phyloP scores from a whole-genome alignment of 164 flowering plant genomes.

The Pachysandra terminalis region DNA sequence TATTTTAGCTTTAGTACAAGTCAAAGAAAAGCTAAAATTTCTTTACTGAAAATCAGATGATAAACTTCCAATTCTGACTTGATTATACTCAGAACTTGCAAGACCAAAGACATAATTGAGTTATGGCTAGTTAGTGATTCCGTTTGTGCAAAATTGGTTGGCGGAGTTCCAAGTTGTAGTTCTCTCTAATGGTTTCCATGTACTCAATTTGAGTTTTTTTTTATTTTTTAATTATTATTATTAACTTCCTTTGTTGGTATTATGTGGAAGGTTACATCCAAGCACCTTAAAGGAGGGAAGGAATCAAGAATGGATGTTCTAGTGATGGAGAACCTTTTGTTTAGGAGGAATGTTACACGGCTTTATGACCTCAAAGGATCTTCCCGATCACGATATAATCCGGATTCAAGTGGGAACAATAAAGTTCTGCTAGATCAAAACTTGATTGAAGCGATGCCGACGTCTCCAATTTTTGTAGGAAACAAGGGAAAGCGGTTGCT shows the following conservation, averaged over 20 bases:
- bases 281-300: conserved; percentile 84
- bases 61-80: too few species aligned
- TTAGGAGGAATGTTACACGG: conserved; percentile 61
- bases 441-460: conserved; percentile 96
- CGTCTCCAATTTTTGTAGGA: conserved; percentile 97
- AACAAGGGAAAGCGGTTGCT: conserved; percentile 89
- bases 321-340: conserved; percentile 96
- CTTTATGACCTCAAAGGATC: conserved; percentile 98
- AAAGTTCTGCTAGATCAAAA: conserved; percentile 95
- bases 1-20: too few species aligned
- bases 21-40: too few species aligned
- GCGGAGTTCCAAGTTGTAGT: too few species aligned
- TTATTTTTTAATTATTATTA: background rate
- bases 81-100: too few species aligned
- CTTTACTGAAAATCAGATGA: too few species aligned
- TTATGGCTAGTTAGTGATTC: too few species aligned
- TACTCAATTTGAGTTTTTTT: background rate
- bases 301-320: conserved; percentile 87
- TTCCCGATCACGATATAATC: conserved; percentile 83
- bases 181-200: too few species aligned
- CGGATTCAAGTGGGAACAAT: conserved; percentile 86
- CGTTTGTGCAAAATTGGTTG: too few species aligned
- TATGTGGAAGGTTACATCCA: conserved; percentile 58
- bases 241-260: conserved; percentile 8
- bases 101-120: too few species aligned